Base-by-base conservation (phyloP, 345 rosid species). In the Erodium maritimum region DNA sequence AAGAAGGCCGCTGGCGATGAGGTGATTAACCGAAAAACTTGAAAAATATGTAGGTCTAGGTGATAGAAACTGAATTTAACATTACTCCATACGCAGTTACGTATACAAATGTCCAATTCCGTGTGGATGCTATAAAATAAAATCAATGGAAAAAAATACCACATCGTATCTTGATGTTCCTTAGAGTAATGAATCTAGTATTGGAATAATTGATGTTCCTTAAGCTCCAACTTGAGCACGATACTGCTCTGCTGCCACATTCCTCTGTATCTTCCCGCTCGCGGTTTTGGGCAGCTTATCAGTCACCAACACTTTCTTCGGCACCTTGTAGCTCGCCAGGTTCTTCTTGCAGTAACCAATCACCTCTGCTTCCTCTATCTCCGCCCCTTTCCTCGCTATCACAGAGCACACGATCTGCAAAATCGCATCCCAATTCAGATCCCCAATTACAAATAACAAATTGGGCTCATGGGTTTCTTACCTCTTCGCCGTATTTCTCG, bases 401-500 rank as follows among this genome's bases (percentile, higher is more conserved):
- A 91, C 75, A 2, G 95, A 51, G 33, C 18, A 16, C 21, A 19
- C 5, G 19, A 23, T 51, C 54, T 22, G 52, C 6, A 42, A 52
- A 16, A 34, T 7, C 19, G 21, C 33, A 12, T 18, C 14, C 50
- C 8, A 4, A 0, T 20, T 16, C 21, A 25, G 51, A 17, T 4
- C 21, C 29, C 34, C 33, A 17, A 19, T 3, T 19, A 0, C 50
- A 18, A 45, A 21, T 18, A 52, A 16, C 12, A 46, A 2, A 17
- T 18, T 19, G 17, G 20, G 7, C 6, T 13, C 14, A 24, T 37
- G 53, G 19, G 65, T 50, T 54, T 1, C 58, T 58, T 67, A 88
- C 98, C 98, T 91, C 96, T 77, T 91, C 98, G 3, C 98, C 96
- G 23, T 88, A 88, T 71, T 91, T 91, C 7, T 86, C 96, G 62